A percentile compares a stretch with the other conserved stretches of the same genome.
phyloP scores from a whole-genome alignment of 2,329 filamentous ascomycete species.

The Paracoccidioides brasiliensis region DNA sequence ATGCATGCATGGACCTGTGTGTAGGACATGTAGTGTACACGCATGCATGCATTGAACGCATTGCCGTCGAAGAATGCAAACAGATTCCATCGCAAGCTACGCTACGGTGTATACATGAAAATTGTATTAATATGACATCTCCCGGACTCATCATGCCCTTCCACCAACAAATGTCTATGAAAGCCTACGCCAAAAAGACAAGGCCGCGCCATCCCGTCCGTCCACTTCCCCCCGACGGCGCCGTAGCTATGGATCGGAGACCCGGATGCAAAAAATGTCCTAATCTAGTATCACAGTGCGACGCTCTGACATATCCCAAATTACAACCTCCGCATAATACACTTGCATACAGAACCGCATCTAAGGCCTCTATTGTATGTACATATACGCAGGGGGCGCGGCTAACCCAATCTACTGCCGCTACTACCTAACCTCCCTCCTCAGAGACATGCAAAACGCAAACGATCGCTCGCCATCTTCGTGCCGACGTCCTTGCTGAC shows the following conservation, averaged over 20 bases:
- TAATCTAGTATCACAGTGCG: conserved; percentile 29
- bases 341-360: neutral
- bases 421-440: conserved; percentile 37
- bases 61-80: neutral
- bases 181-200: conserved; percentile 14
- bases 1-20: no score
- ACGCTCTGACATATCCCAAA: neutral
- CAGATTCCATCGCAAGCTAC: no score
- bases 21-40: no score
- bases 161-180: conserved; percentile 21
- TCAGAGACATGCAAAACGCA: conserved; percentile 24
- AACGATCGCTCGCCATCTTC: conserved; percentile 36
- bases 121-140: no score
- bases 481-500: conserved; percentile 44
- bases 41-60: neutral
- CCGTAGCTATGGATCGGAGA: conserved; percentile 27
- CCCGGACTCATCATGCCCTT: conserved; percentile 13
- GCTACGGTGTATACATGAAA: no score
- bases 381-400: conserved; percentile 33
- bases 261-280: conserved; percentile 23
- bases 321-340: neutral
- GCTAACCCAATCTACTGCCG: conserved; percentile 38
- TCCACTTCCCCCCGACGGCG: conserved; percentile 23
- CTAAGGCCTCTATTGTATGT: no score
- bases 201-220: conserved; percentile 8